Conservation (phyloP, 2,329 filamentous ascomycete genomes). For the Rutstroemia sp. region DNA sequence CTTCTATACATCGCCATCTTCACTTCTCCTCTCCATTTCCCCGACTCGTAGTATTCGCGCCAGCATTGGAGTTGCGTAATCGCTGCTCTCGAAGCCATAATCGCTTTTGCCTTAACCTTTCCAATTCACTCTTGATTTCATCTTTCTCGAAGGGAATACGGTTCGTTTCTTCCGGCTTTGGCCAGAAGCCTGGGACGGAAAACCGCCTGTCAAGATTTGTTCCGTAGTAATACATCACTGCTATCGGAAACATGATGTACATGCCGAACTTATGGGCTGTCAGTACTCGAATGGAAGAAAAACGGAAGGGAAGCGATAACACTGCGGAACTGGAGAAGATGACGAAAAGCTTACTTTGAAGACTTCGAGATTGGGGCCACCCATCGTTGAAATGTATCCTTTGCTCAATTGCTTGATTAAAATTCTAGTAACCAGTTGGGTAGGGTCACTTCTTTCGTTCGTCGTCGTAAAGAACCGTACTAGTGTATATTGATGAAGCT, state of each 20-base stretch:
- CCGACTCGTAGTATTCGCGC: neutral
- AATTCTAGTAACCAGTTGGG: neutral
- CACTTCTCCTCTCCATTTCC: slow-evolving; percentile 5
- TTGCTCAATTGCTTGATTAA: neutral
- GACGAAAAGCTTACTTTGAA: slow-evolving; percentile 63
- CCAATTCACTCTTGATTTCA: slow-evolving; percentile 68
- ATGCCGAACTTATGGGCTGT: slow-evolving; percentile 69
- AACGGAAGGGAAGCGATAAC: slow-evolving; percentile 19
- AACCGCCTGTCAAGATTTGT: slow-evolving; percentile 95
- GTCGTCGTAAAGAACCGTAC: neutral
- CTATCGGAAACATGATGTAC: slow-evolving; percentile 98
- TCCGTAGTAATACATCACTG: slow-evolving; percentile 99
- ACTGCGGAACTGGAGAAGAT: slow-evolving; percentile 2
- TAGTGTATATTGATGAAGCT: neutral
- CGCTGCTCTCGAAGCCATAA: slow-evolving; percentile 30
- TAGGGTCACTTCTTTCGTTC: neutral
- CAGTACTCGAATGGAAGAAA: slow-evolving; percentile 3
- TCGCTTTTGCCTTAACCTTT: slow-evolving; percentile 26
- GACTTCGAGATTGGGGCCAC: slow-evolving; percentile 83
- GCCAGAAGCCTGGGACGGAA: slow-evolving; percentile 88
- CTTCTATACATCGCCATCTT: neutral
- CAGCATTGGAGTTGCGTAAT: slow-evolving; percentile 20
- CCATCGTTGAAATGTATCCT: slow-evolving; percentile 44
- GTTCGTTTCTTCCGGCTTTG: slow-evolving; percentile 69
- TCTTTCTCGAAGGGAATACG: slow-evolving; percentile 69